phyloP scores from a whole-genome alignment of 257 asterid species.

The Schizonepeta tenuifolia region DNA sequence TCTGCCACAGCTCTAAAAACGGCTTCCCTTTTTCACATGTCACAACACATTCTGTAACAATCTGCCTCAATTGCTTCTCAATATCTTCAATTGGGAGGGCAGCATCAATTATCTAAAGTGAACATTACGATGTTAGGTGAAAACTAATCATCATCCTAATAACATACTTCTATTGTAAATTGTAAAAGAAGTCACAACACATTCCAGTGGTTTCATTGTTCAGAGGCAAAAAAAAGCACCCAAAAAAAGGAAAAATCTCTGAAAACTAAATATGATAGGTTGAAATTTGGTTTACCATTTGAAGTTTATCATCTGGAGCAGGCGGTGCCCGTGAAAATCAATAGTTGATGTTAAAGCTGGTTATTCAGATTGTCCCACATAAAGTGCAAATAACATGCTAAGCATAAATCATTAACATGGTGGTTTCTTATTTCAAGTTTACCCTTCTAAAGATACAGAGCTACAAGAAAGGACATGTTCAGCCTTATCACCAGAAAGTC shows the following conservation, averaged over 20 bases:
- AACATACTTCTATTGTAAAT: not conserved
- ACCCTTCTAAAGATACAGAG: not conserved
- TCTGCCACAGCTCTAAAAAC: conserved; percentile 64
- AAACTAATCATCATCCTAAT: not conserved
- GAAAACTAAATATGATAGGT: not conserved
- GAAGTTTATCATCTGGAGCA: conserved; percentile 7
- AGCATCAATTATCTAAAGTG: conserved; percentile 71
- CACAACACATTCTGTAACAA: conserved; percentile 52
- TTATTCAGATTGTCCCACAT: not conserved
- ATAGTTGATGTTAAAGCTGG: not conserved
- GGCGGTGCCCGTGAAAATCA: not conserved
- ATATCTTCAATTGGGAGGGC: conserved; percentile 71
- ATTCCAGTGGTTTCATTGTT: not conserved
- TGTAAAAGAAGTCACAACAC: not conserved
- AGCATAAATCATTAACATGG: not conserved
- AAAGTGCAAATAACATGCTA: too few relatives aligned
- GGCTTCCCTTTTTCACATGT: conserved; percentile 71
- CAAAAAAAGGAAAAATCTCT: too few relatives aligned
- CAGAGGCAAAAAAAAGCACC: not conserved
- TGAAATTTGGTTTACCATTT: not conserved
- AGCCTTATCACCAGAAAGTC: not conserved
- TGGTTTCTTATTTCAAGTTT: conserved; percentile 8
- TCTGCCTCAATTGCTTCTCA: conserved; percentile 58
- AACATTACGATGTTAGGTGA: conserved; percentile 8
- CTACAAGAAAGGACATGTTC: not conserved